Percentiles rank a stretch among this genome's conserved stretches.
These are phyloP conservation scores for Pythium sp. DNA, from an alignment of 352 stramenopile species.

Conservation along the genomic window DNA sequence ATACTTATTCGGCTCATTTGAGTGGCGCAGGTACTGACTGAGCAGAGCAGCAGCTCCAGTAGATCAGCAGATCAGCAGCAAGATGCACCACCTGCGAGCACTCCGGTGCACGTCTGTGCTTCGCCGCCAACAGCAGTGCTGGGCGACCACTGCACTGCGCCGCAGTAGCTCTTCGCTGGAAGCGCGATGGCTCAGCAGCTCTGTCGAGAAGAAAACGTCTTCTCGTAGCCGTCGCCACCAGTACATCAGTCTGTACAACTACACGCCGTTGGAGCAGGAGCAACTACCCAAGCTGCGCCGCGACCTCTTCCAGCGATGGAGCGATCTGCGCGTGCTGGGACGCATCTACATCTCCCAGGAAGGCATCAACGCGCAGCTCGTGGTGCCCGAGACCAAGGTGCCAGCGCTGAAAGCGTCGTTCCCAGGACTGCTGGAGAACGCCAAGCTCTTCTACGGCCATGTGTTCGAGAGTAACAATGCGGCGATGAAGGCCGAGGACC, in stretches of 20 bases:
- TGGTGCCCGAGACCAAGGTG: conserved; percentile 80
- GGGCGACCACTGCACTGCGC: neutral
- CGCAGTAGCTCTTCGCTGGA: neutral
- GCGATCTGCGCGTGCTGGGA: conserved; percentile 42
- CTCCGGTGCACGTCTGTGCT: neutral
- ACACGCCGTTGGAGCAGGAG: conserved; percentile 28
- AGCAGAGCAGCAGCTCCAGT: neutral
- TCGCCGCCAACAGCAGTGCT: neutral
- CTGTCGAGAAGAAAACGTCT: neutral
- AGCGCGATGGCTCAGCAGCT: neutral
- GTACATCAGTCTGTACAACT: conserved; percentile 53
- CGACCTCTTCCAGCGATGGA: conserved; percentile 39
- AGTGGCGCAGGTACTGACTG: neutral
- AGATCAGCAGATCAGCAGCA: neutral
- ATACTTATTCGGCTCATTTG: neutral
- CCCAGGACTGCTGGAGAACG: conserved; percentile 1
- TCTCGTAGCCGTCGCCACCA: conserved; percentile 12
- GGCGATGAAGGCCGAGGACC: conserved; percentile 18
- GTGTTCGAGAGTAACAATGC: neutral
- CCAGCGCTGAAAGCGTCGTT: conserved; percentile 44
- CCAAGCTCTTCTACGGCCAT: conserved; percentile 10
- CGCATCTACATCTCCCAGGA: conserved; percentile 92
- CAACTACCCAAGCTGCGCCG: conserved; percentile 32
- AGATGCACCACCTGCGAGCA: conserved; percentile 3
- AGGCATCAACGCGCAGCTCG: conserved; percentile 95